These are phyloP conservation scores for Alternaria sp. DNA, from an alignment of 2,329 filamentous ascomycete genomes.

Conservation along the genomic window DNA sequence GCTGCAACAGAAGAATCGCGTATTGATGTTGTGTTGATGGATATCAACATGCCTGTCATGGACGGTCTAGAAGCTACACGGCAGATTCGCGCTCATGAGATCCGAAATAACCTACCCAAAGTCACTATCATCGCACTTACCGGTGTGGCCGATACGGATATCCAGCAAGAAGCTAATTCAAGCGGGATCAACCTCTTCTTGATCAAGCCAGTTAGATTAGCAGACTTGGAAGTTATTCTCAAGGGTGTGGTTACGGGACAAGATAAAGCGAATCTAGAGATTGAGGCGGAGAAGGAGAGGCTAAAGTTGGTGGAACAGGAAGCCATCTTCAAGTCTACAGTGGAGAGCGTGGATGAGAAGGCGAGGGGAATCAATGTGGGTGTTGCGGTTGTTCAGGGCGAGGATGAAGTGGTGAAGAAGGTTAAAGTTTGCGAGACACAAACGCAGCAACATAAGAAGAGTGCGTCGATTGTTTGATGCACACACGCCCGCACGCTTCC, in stretches of 20 bases:
- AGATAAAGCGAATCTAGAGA: conserved; percentile 32
- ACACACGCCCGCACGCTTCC: too few species aligned
- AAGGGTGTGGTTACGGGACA: conserved; percentile 45
- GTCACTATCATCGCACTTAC: conserved; percentile 63
- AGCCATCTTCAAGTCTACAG: conserved; percentile 4
- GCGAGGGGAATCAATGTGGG: conserved; percentile 10
- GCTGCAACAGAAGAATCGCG: conserved; percentile 15
- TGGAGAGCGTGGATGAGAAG: conserved; percentile 2
- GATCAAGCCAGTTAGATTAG: conserved; percentile 61
- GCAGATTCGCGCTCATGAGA: conserved; percentile 57
- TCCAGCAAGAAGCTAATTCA: conserved; percentile 60
- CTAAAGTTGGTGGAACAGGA: conserved; percentile 8
- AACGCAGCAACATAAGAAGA: conserved; percentile 11
- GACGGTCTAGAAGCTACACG: conserved; percentile 52
- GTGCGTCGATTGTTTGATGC: conserved; percentile 9
- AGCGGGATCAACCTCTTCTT: conserved; percentile 64
- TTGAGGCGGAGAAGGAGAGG: conserved; percentile 19
- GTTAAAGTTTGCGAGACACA: neutral
- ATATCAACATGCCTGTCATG: conserved; percentile 51
- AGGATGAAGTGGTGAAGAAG: conserved; percentile 4
- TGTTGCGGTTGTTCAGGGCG: conserved; percentile 9
- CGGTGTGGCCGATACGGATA: conserved; percentile 60
- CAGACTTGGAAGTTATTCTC: conserved; percentile 53
- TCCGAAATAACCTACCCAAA: conserved; percentile 50
- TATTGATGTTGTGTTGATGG: conserved; percentile 47